Conservation (phyloP, 2,329 filamentous ascomycete species). For the Pseudogymnoascus sp. region DNA sequence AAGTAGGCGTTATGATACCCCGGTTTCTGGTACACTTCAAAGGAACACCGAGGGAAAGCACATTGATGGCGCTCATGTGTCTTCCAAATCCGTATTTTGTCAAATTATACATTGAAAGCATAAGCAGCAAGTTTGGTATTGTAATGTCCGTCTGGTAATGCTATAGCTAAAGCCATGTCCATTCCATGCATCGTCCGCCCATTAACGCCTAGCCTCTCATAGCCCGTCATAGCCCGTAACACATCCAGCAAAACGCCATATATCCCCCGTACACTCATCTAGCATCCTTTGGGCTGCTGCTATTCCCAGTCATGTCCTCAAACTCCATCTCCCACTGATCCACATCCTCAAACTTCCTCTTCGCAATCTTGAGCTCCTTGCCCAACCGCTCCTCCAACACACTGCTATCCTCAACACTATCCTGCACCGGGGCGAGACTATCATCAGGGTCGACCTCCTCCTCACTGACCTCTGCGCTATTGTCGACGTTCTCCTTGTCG, state of each 20-base stretch:
- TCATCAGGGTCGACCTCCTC: constrained; percentile 31
- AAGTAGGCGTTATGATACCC: constrained; percentile 8
- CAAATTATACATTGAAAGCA: not conserved
- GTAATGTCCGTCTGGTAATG: not conserved
- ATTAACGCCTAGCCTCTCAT: not conserved
- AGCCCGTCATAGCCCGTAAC: not conserved
- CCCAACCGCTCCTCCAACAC: constrained; percentile 35
- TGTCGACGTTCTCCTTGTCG: constrained; percentile 51
- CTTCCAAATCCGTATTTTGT: not conserved
- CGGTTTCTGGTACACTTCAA: constrained; percentile 1
- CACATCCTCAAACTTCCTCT: constrained; percentile 60
- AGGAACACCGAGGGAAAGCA: not conserved
- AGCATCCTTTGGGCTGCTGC: constrained; percentile 43
- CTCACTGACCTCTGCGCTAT: constrained; percentile 29
- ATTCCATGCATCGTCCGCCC: not conserved
- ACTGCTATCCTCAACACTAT: constrained; percentile 33
- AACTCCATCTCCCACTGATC: constrained; percentile 62
- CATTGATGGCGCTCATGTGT: not conserved
- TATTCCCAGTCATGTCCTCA: constrained; percentile 53
- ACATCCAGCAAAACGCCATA: constrained; percentile 1
- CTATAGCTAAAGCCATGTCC: not conserved
- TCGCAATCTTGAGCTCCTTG: constrained; percentile 46
- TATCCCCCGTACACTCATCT: constrained; percentile 30
- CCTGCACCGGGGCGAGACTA: constrained; percentile 40
- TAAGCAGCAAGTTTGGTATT: constrained; percentile 3